phyloP scores from a whole-genome alignment of 2,329 filamentous ascomycete genomes.

The Beauveria scarabaeidicola region DNA sequence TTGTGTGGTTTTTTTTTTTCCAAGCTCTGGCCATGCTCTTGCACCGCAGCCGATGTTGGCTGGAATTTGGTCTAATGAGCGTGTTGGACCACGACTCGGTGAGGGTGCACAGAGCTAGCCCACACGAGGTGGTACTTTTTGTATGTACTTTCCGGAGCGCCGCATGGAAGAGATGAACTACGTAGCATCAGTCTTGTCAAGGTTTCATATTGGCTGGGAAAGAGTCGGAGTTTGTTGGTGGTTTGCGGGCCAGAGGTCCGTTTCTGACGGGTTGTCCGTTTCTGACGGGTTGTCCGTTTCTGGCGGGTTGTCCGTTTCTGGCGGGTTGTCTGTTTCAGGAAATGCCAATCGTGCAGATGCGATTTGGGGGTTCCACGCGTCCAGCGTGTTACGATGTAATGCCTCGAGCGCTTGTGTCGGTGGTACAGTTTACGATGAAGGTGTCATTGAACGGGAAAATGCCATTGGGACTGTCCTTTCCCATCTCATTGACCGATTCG shows the following conservation, averaged over 20 bases:
- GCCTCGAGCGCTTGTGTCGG: not conserved
- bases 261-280: no score
- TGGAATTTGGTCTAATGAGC: constrained; percentile 4
- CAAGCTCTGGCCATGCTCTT: no score
- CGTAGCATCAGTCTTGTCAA: not conserved
- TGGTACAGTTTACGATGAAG: not conserved
- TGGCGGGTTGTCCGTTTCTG: no score
- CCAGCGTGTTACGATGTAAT: not conserved
- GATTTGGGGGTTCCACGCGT: not conserved
- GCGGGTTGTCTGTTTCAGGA: not conserved
- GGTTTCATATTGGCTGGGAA: not conserved
- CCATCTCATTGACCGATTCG: no score
- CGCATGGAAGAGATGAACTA: not conserved
- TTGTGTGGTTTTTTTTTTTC: no score
- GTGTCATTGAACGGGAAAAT: no score
- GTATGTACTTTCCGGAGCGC: no score
- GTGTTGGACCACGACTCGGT: not conserved
- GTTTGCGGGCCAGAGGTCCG: no score
- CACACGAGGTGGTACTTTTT: not conserved
- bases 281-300: no score
- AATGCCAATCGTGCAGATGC: not conserved
- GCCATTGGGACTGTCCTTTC: no score
- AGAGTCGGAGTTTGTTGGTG: not conserved
- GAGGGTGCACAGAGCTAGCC: not conserved
- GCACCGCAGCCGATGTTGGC: not conserved